Evolutionary conservation across 768 basidiomycete genomes (phyloP).

Genomic region (Clitopilus passeckerianus): DNA sequence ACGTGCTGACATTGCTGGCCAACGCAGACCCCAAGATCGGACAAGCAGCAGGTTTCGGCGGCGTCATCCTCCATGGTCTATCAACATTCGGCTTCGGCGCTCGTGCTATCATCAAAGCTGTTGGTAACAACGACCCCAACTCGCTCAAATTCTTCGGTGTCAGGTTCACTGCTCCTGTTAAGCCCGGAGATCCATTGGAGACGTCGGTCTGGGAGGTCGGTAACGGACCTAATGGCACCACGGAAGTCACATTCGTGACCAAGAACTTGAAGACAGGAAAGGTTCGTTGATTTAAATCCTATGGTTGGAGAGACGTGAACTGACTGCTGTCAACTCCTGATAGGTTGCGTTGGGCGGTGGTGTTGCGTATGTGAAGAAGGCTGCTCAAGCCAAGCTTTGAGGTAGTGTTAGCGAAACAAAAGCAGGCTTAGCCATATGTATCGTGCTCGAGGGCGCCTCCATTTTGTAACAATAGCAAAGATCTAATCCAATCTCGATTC

Average conservation of each 20-base stretch:
- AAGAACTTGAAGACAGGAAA: slow-evolving; percentile 58
- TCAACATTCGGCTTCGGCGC: slow-evolving; percentile 81
- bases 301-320: not conserved
- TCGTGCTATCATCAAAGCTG: slow-evolving; percentile 61
- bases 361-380: slow-evolving; percentile 57
- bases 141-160: slow-evolving; percentile 66
- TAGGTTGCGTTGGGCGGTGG: slow-evolving; percentile 56
- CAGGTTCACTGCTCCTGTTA: slow-evolving; percentile 80
- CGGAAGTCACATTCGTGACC: slow-evolving; percentile 58
- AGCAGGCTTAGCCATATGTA: not conserved
- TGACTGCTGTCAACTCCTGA: not conserved
- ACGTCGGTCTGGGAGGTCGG: slow-evolving; percentile 78
- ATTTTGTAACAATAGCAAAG: not conserved
- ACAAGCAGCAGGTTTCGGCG: slow-evolving; percentile 72
- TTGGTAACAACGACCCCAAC: slow-evolving; percentile 55
- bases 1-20: not conserved
- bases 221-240: slow-evolving; percentile 51
- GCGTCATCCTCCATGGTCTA: slow-evolving; percentile 81
- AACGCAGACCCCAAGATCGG: slow-evolving; percentile 67
- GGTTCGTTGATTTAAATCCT: slow-evolving; percentile 22
- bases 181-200: slow-evolving; percentile 78
- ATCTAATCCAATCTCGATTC: not conserved
- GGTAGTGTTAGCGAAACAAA: not conserved
- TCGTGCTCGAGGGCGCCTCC: not conserved
- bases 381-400: slow-evolving; percentile 20